Conservation (phyloP, 306 rosid species). For the Ammopiptanthus mongolicus region DNA sequence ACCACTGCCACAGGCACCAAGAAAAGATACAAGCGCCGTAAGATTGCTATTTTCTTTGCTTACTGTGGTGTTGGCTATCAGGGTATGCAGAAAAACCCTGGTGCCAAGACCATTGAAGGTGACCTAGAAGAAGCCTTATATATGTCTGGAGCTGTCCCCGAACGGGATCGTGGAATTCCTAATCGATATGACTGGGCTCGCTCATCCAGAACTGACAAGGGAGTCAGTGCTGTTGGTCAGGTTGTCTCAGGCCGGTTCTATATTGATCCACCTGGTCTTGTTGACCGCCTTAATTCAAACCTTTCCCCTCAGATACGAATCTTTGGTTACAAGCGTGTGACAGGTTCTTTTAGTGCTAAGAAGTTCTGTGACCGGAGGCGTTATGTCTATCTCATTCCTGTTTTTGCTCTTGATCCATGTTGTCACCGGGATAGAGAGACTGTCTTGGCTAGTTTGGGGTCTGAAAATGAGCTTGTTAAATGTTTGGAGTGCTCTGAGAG, state of each 20-base stretch:
- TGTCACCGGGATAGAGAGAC: conserved; percentile 88
- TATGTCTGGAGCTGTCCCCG: conserved; percentile 74
- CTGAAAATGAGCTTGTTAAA: conserved; percentile 65
- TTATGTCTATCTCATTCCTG: conserved; percentile 86
- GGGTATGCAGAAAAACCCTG: conserved; percentile 97
- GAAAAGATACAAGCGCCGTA: conserved; percentile 76
- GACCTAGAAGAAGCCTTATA: conserved; percentile 86
- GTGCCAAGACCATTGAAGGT: conserved; percentile 95
- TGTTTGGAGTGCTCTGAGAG: conserved; percentile 83
- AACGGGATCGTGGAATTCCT: conserved; percentile 66
- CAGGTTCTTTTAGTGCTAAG: conserved; percentile 81
- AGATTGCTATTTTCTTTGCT: conserved; percentile 82
- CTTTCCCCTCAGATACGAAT: conserved; percentile 76
- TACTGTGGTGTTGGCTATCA: conserved; percentile 94
- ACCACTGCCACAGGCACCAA: conserved; percentile 22
- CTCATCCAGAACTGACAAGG: conserved; percentile 92
- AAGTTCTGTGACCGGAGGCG: conserved; percentile 95
- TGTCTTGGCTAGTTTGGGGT: conserved; percentile 86
- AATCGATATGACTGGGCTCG: conserved; percentile 90
- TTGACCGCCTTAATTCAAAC: conserved; percentile 76
- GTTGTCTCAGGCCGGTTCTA: conserved; percentile 92
- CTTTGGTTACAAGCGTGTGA: conserved; percentile 81
- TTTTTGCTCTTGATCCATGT: conserved; percentile 77
- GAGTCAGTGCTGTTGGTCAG: conserved; percentile 95
- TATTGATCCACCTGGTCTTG: conserved; percentile 85